A percentile compares a stretch with the other conserved stretches of the same genome.
These are phyloP conservation scores for Alternaria triticimaculans DNA, from an alignment of 2,329 filamentous ascomycete genomes.

Conservation along the genomic window DNA sequence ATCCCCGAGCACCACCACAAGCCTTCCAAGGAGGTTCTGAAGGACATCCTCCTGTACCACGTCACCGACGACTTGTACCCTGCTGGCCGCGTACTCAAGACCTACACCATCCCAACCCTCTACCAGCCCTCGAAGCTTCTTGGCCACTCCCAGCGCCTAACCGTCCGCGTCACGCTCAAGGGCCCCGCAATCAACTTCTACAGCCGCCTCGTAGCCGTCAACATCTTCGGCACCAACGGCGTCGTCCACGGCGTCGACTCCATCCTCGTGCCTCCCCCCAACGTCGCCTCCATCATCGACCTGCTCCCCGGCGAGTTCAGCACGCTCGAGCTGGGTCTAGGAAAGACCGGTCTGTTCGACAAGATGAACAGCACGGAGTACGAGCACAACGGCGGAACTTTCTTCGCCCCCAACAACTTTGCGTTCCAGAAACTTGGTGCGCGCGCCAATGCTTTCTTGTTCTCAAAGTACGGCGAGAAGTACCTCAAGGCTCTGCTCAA, in stretches of 20 bases:
- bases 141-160: conserved; percentile 69
- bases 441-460: conserved; percentile 81
- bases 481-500: conserved; percentile 79
- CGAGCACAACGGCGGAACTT: conserved; percentile 68
- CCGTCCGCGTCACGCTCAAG: conserved; percentile 66
- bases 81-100: conserved; percentile 68
- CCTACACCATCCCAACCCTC: conserved; percentile 77
- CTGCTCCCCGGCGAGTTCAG: conserved; percentile 75
- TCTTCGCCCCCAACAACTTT: conserved; percentile 81
- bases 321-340: conserved; percentile 76
- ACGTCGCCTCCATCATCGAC: conserved; percentile 67
- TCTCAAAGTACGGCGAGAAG: conserved; percentile 74
- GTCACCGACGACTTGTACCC: conserved; percentile 72
- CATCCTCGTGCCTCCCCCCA: conserved; percentile 78
- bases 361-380: conserved; percentile 60
- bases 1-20: conserved; percentile 63
- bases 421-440: conserved; percentile 81
- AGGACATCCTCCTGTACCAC: conserved; percentile 77
- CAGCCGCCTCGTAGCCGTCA: conserved; percentile 70
- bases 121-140: conserved; percentile 49
- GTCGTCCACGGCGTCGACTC: conserved; percentile 78
- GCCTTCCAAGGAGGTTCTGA: conserved; percentile 72
- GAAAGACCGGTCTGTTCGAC: conserved; percentile 74
- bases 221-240: conserved; percentile 80
- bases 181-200: conserved; percentile 80